phyloP scores from a whole-genome alignment of 495 filamentous ascomycete genomes.

The Apodospora peruviana region DNA sequence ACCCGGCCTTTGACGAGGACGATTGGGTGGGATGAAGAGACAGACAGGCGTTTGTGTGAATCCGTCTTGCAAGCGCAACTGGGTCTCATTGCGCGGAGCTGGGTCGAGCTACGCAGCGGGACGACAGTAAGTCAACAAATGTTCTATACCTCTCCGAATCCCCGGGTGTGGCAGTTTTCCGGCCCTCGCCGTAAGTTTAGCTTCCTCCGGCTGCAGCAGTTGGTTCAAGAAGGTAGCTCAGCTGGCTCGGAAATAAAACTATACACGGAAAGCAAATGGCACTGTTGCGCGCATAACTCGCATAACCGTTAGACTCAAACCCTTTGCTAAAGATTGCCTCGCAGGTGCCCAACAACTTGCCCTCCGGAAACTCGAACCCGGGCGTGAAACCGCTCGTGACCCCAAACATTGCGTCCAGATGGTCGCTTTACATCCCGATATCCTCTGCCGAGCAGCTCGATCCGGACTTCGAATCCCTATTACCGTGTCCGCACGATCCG shows the following conservation, averaged over 20 bases:
- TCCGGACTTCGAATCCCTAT: conserved; percentile 6
- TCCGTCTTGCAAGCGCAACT: conserved; percentile 15
- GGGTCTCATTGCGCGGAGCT: conserved; percentile 25
- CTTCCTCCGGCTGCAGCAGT: too few species aligned
- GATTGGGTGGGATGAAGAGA: conserved; percentile 16
- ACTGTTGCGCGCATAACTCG: too few species aligned
- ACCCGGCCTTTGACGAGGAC: conserved; percentile 12
- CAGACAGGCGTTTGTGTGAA: conserved; percentile 2
- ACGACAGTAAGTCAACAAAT: conserved; percentile 18
- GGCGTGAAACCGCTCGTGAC: conserved; percentile 3
- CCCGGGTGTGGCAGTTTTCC: too few species aligned
- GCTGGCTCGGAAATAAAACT: too few species aligned
- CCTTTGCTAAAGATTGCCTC: too few species aligned
- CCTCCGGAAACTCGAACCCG: not conserved
- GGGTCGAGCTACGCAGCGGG: conserved; percentile 19
- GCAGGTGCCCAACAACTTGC: not conserved
- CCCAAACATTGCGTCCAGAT: conserved; percentile 14
- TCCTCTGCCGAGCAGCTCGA: not conserved
- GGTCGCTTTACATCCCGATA: conserved; percentile 5
- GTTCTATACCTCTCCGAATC: not conserved
- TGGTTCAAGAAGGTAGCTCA: too few species aligned
- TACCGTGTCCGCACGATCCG: conserved; percentile 7
- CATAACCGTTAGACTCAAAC: too few species aligned
- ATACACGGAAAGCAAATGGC: too few species aligned
- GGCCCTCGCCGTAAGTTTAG: too few species aligned